Evolutionary conservation across 345 rosid genomes (phyloP).

Genomic region (Anastatica hierochuntica): DNA sequence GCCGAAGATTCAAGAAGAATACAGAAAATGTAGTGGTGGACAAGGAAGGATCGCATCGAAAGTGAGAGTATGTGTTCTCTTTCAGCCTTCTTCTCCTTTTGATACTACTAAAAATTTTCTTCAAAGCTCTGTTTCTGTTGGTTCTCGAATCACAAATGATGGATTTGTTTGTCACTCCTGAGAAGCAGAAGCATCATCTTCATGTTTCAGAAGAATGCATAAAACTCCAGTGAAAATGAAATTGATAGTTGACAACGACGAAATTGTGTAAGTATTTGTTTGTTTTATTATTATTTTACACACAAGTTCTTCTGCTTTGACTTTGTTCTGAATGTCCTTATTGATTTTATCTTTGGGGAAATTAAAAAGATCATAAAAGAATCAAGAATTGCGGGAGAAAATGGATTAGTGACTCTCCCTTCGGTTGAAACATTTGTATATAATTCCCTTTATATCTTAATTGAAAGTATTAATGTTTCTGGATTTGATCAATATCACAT

Average conservation of each 20-base stretch:
- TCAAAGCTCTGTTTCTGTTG: too few species aligned
- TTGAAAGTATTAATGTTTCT: not conserved
- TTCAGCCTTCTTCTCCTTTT: conserved; percentile 38
- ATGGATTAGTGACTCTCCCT: conserved; percentile 26
- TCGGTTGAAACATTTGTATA: not conserved
- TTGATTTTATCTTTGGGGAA: not conserved
- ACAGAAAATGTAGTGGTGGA: conserved; percentile 30
- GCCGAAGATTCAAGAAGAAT: conserved; percentile 52
- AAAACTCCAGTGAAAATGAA: conserved; percentile 22
- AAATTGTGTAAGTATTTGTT: conserved; percentile 17
- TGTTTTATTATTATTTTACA: not conserved
- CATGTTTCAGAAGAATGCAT: conserved; percentile 15
- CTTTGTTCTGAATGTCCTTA: not conserved
- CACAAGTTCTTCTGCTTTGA: not conserved
- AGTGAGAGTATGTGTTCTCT: conserved; percentile 53
- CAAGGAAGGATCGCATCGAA: conserved; percentile 33
- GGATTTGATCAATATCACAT: not conserved
- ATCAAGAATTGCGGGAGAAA: conserved; percentile 28
- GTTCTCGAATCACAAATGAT: too few species aligned
- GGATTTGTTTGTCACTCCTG: conserved; percentile 22
- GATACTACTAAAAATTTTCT: too few species aligned
- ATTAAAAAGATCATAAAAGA: conserved; percentile 17
- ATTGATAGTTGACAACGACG: conserved; percentile 17
- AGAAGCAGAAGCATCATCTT: conserved; percentile 11
- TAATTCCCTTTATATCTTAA: too few species aligned